Conservation (phyloP, 257 asterid species). For the Petrea volubilis region DNA sequence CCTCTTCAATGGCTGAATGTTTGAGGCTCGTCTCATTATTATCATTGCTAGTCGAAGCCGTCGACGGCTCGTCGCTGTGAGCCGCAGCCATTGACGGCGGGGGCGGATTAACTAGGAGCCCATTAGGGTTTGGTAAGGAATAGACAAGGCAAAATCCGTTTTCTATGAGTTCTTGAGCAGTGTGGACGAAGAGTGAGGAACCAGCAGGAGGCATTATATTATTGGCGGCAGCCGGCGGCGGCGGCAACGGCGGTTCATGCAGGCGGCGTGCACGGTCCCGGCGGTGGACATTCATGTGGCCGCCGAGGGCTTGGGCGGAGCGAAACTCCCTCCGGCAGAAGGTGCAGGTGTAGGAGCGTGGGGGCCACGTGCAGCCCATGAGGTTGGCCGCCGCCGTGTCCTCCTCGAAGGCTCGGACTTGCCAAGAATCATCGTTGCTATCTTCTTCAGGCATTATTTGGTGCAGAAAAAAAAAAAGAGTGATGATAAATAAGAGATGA, state of each 20-base stretch:
- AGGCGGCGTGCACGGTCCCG: conserved; percentile 65
- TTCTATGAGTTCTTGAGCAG: conserved; percentile 37
- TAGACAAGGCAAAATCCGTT: conserved; percentile 52
- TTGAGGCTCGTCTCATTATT: neutral
- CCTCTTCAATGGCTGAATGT: neutral
- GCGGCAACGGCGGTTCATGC: conserved; percentile 29
- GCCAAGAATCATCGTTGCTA: conserved; percentile 56
- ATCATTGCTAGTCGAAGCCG: neutral
- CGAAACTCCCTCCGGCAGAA: conserved; percentile 70
- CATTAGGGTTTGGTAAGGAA: conserved; percentile 47
- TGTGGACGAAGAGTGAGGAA: neutral
- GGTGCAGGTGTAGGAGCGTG: conserved; percentile 62
- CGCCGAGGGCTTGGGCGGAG: conserved; percentile 82
- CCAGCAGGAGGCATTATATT: neutral
- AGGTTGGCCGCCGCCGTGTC: conserved; percentile 45
- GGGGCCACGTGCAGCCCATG: conserved; percentile 74
- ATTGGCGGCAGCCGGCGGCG: neutral
- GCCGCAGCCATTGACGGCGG: neutral
- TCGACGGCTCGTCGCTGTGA: neutral
- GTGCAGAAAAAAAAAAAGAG: too few relatives aligned
- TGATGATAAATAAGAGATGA: too few relatives aligned
- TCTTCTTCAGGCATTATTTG: conserved; percentile 26
- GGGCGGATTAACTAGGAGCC: too few relatives aligned
- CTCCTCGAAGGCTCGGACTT: conserved; percentile 59
- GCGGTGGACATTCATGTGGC: conserved; percentile 86